Percentiles rank a stretch among this genome's conserved stretches.
These are phyloP conservation scores for Cyberlindnera sargentensis DNA, from an alignment of 805 yeast genomes.

Conservation along the genomic window DNA sequence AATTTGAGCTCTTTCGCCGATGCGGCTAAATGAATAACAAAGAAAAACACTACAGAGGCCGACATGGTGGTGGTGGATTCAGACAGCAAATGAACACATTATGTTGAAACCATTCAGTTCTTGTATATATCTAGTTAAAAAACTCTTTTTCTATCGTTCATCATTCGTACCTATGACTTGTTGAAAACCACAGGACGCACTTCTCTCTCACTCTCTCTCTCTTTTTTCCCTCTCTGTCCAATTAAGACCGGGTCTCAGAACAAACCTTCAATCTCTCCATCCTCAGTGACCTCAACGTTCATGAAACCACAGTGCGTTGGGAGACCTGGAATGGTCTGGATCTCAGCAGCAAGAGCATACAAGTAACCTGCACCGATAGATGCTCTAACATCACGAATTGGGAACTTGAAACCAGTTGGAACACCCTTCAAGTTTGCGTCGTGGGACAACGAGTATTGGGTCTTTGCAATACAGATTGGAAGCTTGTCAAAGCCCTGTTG, in stretches of 20 bases:
- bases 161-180: no score
- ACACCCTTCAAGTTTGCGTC: conserved; percentile 80
- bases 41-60: no score
- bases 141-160: no score
- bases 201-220: no score
- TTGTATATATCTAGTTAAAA: no score
- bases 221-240: no score
- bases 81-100: no score
- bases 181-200: no score
- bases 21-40: no score
- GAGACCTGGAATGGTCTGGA: conserved; percentile 80
- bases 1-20: no score
- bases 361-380: conserved; percentile 81
- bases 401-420: conserved; percentile 73
- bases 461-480: conserved; percentile 82
- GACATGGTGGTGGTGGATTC: no score
- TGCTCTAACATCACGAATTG: conserved; percentile 73
- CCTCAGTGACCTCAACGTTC: conserved; percentile 76
- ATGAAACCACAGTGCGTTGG: conserved; percentile 82
- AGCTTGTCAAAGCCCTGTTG: conserved; percentile 70
- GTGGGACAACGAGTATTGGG: conserved; percentile 79
- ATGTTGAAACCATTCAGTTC: no score
- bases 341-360: conserved; percentile 80
- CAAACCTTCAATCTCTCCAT: conserved; percentile 78
- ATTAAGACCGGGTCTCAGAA: conserved; percentile 31